A percentile compares a stretch with the other conserved stretches of the same genome.
Conservation (phyloP, 768 basidiomycete genomes). For the Sarcomyxa edulis region DNA sequence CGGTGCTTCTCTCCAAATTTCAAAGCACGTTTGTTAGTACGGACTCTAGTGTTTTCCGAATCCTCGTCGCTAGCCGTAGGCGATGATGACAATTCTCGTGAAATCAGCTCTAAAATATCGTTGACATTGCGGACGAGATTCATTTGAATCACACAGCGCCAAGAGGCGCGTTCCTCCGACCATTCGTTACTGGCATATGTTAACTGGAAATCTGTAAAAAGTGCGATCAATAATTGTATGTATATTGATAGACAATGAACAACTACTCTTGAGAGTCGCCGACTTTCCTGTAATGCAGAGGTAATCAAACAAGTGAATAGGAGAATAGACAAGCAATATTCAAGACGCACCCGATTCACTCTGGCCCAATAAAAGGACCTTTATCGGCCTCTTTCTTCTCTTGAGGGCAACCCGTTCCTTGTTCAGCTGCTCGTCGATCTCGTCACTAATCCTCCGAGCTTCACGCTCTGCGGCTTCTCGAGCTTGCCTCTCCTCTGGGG, state of each 20-base stretch:
- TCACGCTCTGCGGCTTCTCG: slow-evolving; percentile 60
- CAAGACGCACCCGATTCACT: slow-evolving; percentile 7
- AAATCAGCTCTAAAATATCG: slow-evolving; percentile 51
- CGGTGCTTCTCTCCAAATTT: slow-evolving; percentile 61
- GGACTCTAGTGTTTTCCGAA: slow-evolving; percentile 28
- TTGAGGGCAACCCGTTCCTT: slow-evolving; percentile 52
- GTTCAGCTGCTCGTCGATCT: slow-evolving; percentile 71
- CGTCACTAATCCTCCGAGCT: slow-evolving; percentile 60
- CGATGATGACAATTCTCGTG: slow-evolving; percentile 44
- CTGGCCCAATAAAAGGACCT: slow-evolving; percentile 65
- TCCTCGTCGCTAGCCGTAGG: slow-evolving; percentile 29
- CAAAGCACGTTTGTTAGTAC: slow-evolving; percentile 17
- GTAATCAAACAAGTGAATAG: slow-evolving; percentile 20
- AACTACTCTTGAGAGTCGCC: slow-evolving; percentile 71
- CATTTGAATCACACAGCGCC: slow-evolving; percentile 73
- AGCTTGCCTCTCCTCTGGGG: slow-evolving; percentile 44
- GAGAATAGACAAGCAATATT: slow-evolving; percentile 3
- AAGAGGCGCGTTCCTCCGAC: slow-evolving; percentile 61
- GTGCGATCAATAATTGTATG: slow-evolving; percentile 7
- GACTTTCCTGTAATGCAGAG: slow-evolving; percentile 81
- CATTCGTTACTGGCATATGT: slow-evolving; percentile 69
- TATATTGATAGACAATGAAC: neutral
- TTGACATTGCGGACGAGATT: slow-evolving; percentile 77
- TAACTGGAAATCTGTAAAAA: slow-evolving; percentile 59
- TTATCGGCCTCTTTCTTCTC: slow-evolving; percentile 65